phyloP scores from a whole-genome alignment of 2,329 filamentous ascomycete species.

The Byssoonygena ceratinophila region DNA sequence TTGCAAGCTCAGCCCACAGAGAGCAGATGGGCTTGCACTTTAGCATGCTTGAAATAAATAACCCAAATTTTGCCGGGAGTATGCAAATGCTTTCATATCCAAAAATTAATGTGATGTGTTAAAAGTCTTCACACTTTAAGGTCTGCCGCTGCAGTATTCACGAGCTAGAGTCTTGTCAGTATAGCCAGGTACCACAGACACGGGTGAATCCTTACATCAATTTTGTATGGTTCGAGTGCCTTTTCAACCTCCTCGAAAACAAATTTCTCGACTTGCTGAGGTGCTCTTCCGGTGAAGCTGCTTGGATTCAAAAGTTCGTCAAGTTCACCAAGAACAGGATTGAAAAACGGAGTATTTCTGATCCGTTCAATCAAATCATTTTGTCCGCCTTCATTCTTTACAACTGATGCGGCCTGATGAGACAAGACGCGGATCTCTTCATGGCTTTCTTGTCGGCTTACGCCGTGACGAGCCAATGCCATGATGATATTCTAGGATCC shows the following conservation, averaged over 20 bases:
- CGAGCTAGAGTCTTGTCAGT: neutral
- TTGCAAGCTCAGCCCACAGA: neutral
- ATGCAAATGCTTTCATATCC: neutral
- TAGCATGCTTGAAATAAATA: neutral
- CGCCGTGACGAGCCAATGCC: slow-evolving; percentile 60
- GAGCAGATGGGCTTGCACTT: neutral
- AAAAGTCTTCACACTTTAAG: neutral
- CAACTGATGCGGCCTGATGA: slow-evolving; percentile 60
- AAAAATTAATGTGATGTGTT: neutral
- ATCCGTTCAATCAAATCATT: slow-evolving; percentile 80
- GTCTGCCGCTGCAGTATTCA: slow-evolving; percentile 8
- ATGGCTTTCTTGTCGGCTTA: slow-evolving; percentile 68
- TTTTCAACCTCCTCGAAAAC: slow-evolving; percentile 14
- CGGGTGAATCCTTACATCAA: neutral
- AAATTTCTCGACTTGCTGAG: slow-evolving; percentile 46
- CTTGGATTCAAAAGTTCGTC: slow-evolving; percentile 56
- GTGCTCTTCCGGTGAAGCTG: slow-evolving; percentile 47
- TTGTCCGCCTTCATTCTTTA: slow-evolving; percentile 60
- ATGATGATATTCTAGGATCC: slow-evolving; percentile 53
- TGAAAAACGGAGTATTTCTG: slow-evolving; percentile 60
- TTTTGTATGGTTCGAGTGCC: slow-evolving; percentile 13
- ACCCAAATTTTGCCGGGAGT: neutral
- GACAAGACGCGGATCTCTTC: slow-evolving; percentile 77
- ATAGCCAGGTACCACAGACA: neutral
- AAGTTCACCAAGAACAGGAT: slow-evolving; percentile 56